Evolutionary conservation across 257 asterid genomes (phyloP), one percentile per base, ranked within the genome.

Genomic region (Voacanga thouarsii): DNA sequence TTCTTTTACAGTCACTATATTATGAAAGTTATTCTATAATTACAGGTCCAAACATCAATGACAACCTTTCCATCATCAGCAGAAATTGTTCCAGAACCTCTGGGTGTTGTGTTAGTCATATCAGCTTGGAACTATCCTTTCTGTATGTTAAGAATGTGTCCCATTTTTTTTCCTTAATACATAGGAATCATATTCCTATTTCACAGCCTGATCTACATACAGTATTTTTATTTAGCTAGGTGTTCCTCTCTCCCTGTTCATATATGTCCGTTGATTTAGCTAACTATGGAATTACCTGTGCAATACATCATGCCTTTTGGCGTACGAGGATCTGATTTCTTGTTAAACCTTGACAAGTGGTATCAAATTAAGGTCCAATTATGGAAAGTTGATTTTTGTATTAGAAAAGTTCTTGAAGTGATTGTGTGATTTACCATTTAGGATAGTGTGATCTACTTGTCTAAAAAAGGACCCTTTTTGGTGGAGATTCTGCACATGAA

Each of bases 41-140:
- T 79, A 57, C 93, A 93, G 99, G 98, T 77, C 47, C 91, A 90
- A 85, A 83, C 97, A 39, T 53, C 94, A 28, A 78, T 92, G 80
- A 73, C 90, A 72, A 87, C 91, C 30, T 91, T 80, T 80, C 98
- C 99, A 2, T 89, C 99, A 47, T 86, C 96, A 50, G 99, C 90
- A 30, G 87, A 90, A 84, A 86, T 95, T 83, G 91, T 95, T 44
- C 72, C 97, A 24, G 99, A 95, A 86, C 98, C 99, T 50, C 78
- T 91, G 24, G 98, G 99, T 5, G 97, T 87, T 30, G 86, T 88
- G 60, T 79, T 95, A 80, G 87, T 95, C 76, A 87, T 95, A 85
- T 90, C 98, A 59, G 84, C 99, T 55, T 95, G 99, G 99, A 95
- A 95, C 77, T 95, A 91, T 84, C 99, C 99, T 23, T 86, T 93